A percentile compares a stretch with the other conserved stretches of the same genome.
Evolutionary conservation across 306 rosid genomes (phyloP).

Genomic region (Malus fusca): DNA sequence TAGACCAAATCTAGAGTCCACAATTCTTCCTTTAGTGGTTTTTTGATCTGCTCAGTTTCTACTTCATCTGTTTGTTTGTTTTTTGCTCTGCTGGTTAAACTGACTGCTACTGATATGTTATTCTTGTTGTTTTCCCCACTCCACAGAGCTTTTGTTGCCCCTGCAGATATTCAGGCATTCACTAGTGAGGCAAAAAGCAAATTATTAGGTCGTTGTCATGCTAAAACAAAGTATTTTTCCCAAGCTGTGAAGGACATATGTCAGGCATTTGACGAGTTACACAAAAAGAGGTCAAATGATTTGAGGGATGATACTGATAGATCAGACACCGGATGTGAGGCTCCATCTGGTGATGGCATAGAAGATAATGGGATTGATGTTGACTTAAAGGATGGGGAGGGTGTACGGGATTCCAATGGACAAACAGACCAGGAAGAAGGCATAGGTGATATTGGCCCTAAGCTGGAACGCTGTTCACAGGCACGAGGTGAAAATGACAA

Average conservation of each 20-base stretch:
- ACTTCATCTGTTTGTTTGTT: neutral
- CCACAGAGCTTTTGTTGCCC: conserved; percentile 94
- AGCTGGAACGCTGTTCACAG: conserved; percentile 50
- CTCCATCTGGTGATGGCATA: conserved; percentile 46
- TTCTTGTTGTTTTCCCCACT: conserved; percentile 16
- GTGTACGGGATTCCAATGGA: conserved; percentile 27
- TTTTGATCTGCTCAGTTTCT: neutral
- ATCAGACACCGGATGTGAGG: conserved; percentile 55
- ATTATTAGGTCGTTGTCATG: conserved; percentile 61
- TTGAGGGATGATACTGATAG: conserved; percentile 53
- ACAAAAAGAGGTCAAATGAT: conserved; percentile 51
- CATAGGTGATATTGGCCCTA: conserved; percentile 33
- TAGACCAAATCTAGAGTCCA: neutral
- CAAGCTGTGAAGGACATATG: conserved; percentile 94
- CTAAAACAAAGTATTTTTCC: conserved; percentile 64
- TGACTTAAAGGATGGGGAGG: conserved; percentile 42
- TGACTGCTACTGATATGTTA: conserved; percentile 9
- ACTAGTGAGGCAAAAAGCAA: conserved; percentile 64
- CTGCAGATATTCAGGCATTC: conserved; percentile 78
- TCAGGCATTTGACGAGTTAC: conserved; percentile 68
- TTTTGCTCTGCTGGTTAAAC: neutral
- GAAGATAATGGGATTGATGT: conserved; percentile 32
- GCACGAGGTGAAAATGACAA: conserved; percentile 41
- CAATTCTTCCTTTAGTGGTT: neutral
- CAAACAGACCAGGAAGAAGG: conserved; percentile 25